Percentiles rank a stretch among this genome's conserved stretches.
Evolutionary conservation across 441 rosid genomes (phyloP).

Genomic region (Sinapis alba): DNA sequence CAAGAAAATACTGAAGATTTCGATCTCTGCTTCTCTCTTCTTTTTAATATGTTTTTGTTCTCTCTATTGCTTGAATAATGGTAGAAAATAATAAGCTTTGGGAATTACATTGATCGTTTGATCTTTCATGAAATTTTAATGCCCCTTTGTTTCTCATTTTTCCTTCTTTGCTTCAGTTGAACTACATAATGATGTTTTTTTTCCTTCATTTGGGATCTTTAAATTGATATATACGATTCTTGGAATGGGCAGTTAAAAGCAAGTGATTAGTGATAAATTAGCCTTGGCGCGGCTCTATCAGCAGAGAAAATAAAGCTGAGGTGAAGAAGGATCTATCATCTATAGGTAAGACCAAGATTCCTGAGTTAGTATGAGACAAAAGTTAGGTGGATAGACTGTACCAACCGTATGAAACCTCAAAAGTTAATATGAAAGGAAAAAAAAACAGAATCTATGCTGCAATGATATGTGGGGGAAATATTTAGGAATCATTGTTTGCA

Average conservation of each 20-base stretch:
- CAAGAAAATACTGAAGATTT: conserved; percentile 13
- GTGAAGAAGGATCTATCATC: too few species aligned
- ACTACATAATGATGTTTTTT: too few species aligned
- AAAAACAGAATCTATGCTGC: conserved; percentile 24
- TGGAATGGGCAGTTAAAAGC: too few species aligned
- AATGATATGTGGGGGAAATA: conserved; percentile 26
- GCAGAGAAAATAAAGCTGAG: too few species aligned
- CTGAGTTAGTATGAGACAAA: too few species aligned
- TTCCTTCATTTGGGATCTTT: too few species aligned
- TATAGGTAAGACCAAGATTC: too few species aligned
- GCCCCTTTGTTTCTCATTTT: neutral
- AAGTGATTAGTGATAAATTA: too few species aligned
- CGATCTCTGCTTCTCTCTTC: neutral
- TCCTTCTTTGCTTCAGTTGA: neutral
- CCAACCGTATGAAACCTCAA: conserved; percentile 46
- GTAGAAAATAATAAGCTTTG: conserved; percentile 24
- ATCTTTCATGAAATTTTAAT: neutral
- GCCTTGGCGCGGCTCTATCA: too few species aligned
- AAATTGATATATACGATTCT: too few species aligned
- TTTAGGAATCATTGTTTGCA: conserved; percentile 34
- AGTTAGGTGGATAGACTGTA: conserved; percentile 63
- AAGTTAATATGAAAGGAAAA: neutral
- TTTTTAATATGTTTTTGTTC: neutral
- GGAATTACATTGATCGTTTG: neutral
- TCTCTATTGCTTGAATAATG: conserved; percentile 19